phyloP scores from a whole-genome alignment of 371 early-diverging fungal genomes.

The Batkoa obscura region DNA sequence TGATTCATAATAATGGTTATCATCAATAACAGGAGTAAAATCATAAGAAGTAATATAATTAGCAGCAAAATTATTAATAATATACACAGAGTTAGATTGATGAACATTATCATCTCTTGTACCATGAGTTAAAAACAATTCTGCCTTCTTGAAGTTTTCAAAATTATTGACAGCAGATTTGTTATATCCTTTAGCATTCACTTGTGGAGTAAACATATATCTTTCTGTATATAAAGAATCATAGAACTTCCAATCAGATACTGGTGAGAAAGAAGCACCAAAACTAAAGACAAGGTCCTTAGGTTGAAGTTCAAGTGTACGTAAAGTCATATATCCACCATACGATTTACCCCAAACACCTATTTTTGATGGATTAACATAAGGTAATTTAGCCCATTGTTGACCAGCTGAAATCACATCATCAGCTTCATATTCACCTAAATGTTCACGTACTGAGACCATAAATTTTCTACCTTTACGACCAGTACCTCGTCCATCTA shows the following conservation, averaged over 20 bases:
- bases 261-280: constrained; percentile 91
- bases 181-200: constrained; percentile 61
- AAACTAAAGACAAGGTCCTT: constrained; percentile 49
- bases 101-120: constrained; percentile 88
- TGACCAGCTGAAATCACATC: constrained; percentile 75
- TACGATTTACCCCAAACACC: constrained; percentile 93
- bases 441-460: constrained; percentile 42
- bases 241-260: constrained; percentile 75
- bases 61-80: constrained; percentile 53
- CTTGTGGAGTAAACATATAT: constrained; percentile 74
- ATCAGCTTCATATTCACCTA: constrained; percentile 63
- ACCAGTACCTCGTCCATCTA: constrained; percentile 18
- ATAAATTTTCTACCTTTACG: constrained; percentile 66
- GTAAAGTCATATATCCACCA: constrained; percentile 79
- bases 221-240: constrained; percentile 92
- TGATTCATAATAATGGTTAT: constrained; percentile 54
- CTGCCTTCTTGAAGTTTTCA: constrained; percentile 54
- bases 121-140: constrained; percentile 78
- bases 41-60: constrained; percentile 52
- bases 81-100: constrained; percentile 61
- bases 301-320: constrained; percentile 48
- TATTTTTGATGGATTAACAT: constrained; percentile 52
- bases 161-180: constrained; percentile 59
- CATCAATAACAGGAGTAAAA: constrained; percentile 71
- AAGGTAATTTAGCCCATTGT: constrained; percentile 40